Percentiles rank a stretch among this genome's conserved stretches.
phyloP scores from a whole-genome alignment of 805 yeast genomes.

The Saccharomycopsis fermentans region DNA sequence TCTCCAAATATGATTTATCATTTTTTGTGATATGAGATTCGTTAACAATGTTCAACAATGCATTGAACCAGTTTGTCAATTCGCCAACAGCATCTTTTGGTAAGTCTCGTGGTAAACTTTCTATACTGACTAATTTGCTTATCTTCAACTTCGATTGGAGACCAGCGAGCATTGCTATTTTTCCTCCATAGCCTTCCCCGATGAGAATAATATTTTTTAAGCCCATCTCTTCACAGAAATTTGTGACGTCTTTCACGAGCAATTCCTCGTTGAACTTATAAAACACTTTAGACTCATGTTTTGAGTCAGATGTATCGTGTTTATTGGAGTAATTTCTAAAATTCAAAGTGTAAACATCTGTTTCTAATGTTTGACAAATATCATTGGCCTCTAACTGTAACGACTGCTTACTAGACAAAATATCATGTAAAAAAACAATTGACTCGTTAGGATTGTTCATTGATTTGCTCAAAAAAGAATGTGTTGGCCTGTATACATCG shows the following conservation, averaged over 20 bases:
- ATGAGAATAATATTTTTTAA: conserved; percentile 10
- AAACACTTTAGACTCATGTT: neutral
- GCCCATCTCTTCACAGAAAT: conserved; percentile 3
- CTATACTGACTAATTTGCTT: conserved; percentile 11
- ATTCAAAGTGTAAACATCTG: conserved; percentile 12
- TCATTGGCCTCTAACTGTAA: conserved; percentile 14
- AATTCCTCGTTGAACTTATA: conserved; percentile 3
- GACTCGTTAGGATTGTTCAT: conserved; percentile 17
- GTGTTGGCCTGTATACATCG: conserved; percentile 11
- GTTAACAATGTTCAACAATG: conserved; percentile 4
- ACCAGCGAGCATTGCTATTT: conserved; percentile 8
- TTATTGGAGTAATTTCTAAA: conserved; percentile 4
- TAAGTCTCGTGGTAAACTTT: conserved; percentile 11
- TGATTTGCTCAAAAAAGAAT: conserved; percentile 13
- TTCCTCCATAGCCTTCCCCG: conserved; percentile 18
- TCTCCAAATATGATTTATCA: conserved; percentile 13
- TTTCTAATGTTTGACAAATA: conserved; percentile 14
- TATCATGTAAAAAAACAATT: conserved; percentile 13
- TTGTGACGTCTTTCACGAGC: conserved; percentile 10
- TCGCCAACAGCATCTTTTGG: neutral
- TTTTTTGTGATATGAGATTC: conserved; percentile 5
- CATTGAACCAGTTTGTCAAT: conserved; percentile 7
- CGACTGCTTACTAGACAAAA: conserved; percentile 3
- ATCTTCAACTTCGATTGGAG: conserved; percentile 3
- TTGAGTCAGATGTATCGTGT: neutral